These are phyloP conservation scores for Anthracocystis walkeri DNA, from an alignment of 1,284 basidiomycete species.

Conservation along the genomic window DNA sequence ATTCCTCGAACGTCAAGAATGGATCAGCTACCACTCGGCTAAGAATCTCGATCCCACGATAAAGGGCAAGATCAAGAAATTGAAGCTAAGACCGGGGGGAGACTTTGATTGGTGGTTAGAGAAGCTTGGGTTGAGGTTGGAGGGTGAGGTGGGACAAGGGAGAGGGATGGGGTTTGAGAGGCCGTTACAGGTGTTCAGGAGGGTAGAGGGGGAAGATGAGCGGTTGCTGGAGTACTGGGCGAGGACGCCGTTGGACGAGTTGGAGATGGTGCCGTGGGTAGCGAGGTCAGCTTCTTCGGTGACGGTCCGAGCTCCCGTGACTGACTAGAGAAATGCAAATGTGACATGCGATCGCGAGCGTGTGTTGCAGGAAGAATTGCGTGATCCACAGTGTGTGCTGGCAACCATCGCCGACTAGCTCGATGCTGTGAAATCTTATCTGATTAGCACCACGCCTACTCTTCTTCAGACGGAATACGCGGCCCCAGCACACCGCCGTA, in stretches of 20 bases:
- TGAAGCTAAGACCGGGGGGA: conserved; percentile 31
- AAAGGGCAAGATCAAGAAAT: conserved; percentile 20
- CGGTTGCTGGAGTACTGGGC: conserved; percentile 1
- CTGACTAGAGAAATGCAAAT: no score
- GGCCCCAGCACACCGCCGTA: no score
- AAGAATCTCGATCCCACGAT: conserved; percentile 19
- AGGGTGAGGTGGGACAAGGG: conserved; percentile 15
- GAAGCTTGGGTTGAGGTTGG: conserved; percentile 13
- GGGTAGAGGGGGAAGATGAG: background rate
- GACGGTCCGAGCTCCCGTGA: background rate
- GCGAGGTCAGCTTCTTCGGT: conserved; percentile 3
- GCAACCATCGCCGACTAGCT: background rate
- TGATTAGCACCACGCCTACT: no score
- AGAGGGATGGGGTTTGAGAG: conserved; percentile 24
- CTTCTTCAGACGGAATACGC: no score
- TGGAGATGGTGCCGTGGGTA: conserved; percentile 16
- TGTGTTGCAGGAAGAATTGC: no score
- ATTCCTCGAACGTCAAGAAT: conserved; percentile 38
- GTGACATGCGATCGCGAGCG: no score
- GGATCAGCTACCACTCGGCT: conserved; percentile 35
- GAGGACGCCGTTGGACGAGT: background rate
- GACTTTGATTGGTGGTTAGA: conserved; percentile 43
- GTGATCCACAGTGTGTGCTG: no score
- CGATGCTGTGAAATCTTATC: background rate
- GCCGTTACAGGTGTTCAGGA: conserved; percentile 32